Percentiles rank a stretch among this genome's conserved stretches.
phyloP scores from a whole-genome alignment of 2,329 filamentous ascomycete species.

The Hymenotorrendiella dingleyae region DNA sequence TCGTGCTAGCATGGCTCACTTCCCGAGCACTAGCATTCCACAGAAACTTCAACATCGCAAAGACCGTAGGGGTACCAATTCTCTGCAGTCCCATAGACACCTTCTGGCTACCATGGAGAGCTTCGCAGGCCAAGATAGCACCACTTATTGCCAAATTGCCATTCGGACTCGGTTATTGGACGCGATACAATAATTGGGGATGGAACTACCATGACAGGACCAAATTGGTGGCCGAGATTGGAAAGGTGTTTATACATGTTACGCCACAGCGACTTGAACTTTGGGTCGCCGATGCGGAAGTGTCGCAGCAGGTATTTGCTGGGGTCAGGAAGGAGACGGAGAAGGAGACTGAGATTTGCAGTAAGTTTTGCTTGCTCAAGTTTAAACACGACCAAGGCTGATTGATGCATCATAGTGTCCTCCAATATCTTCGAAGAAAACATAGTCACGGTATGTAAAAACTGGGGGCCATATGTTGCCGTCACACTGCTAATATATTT shows the following conservation, averaged over 20 bases:
- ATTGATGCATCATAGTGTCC: neutral
- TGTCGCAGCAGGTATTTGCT: neutral
- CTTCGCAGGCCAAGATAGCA: neutral
- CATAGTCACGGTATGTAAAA: neutral
- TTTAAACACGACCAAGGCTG: no score
- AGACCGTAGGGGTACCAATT: neutral
- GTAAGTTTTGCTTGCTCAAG: neutral
- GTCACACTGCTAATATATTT: neutral
- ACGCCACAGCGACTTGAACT: constrained; percentile 3
- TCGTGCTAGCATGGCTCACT: no score
- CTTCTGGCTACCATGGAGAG: neutral
- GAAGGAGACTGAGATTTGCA: neutral
- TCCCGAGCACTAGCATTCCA: no score
- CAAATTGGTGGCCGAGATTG: constrained; percentile 1
- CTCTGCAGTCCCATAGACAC: neutral
- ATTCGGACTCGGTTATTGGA: constrained; percentile 3
- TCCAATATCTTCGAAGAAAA: neutral
- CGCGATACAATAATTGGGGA: neutral
- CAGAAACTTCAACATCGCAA: neutral
- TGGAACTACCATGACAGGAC: constrained; percentile 6
- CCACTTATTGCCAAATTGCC: neutral
- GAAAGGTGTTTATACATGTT: constrained; percentile 8
- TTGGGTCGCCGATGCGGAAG: constrained; percentile 8
- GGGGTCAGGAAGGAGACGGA: constrained; percentile 1
- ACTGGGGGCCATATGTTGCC: no score